Evolutionary conservation across 805 yeast genomes (phyloP).

Genomic region (Candida xiaguanensis): DNA sequence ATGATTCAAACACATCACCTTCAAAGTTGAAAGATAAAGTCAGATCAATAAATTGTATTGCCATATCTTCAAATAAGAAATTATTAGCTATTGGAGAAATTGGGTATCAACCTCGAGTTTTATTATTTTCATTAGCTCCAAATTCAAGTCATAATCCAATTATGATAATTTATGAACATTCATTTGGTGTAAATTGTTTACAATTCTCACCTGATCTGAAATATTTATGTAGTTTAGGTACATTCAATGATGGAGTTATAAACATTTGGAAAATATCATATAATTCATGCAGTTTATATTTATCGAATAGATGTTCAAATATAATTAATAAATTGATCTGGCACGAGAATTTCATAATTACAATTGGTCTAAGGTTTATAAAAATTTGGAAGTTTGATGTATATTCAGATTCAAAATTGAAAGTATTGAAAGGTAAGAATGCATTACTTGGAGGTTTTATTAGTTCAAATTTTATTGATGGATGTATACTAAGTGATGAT

Average conservation of each 20-base stretch:
- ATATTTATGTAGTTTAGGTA: constrained; percentile 57
- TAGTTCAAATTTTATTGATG: constrained; percentile 47
- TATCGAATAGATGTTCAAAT: constrained; percentile 63
- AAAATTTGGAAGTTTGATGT: constrained; percentile 55
- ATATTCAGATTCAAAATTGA: constrained; percentile 13
- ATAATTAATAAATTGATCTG: constrained; percentile 54
- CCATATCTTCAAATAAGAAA: constrained; percentile 51
- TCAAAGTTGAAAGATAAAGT: constrained; percentile 39
- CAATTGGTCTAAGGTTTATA: constrained; percentile 59
- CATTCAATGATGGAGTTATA: constrained; percentile 65
- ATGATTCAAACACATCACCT: constrained; percentile 11
- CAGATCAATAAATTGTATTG: constrained; percentile 53
- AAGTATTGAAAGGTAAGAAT: constrained; percentile 53
- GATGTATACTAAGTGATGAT: constrained; percentile 28
- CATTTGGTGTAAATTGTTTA: constrained; percentile 56
- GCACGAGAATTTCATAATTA: constrained; percentile 48
- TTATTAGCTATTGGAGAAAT: constrained; percentile 66
- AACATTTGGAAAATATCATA: constrained; percentile 51
- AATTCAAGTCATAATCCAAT: constrained; percentile 47
- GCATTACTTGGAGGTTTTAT: constrained; percentile 50
- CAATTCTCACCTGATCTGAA: constrained; percentile 58
- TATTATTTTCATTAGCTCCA: constrained; percentile 55
- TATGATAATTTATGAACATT: constrained; percentile 56
- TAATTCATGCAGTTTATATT: constrained; percentile 25
- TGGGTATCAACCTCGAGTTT: constrained; percentile 65